Evolutionary conservation across 2,329 filamentous ascomycete genomes (phyloP).

Genomic region (Achaetomium macrosporum): DNA sequence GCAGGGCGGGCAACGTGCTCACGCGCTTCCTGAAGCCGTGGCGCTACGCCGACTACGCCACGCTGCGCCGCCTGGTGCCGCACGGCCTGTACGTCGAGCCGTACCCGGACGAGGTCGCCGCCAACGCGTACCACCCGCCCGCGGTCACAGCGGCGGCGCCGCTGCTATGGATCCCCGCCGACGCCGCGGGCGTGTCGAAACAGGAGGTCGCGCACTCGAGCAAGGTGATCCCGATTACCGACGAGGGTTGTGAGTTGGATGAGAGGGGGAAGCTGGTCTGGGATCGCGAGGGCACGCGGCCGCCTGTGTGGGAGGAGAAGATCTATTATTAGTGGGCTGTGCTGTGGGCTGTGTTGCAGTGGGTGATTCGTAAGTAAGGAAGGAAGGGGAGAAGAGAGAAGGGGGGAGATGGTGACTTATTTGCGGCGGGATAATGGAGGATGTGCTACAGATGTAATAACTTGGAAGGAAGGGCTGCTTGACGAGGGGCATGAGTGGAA

Average conservation of each 20-base stretch:
- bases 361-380: no score
- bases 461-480: no score
- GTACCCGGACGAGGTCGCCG: conserved; percentile 57
- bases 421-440: no score
- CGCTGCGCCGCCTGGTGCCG: conserved; percentile 65
- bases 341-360: no score
- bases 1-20: conserved; percentile 52
- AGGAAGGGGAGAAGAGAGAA: no score
- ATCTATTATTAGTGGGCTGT: conserved; percentile 29
- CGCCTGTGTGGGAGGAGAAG: conserved; percentile 35
- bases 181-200: conserved; percentile 65
- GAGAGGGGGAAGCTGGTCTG: conserved; percentile 53
- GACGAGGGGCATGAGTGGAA: no score
- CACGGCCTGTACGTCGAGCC: conserved; percentile 44
- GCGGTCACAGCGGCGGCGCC: conserved; percentile 57
- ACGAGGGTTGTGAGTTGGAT: conserved; percentile 62
- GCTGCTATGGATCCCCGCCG: conserved; percentile 79
- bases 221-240: conserved; percentile 70
- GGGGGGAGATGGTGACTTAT: no score
- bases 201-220: conserved; percentile 71
- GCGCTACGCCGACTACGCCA: conserved; percentile 65
- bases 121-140: conserved; percentile 69
- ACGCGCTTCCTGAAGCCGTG: conserved; percentile 72
- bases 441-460: no score
- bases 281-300: conserved; percentile 31